These are phyloP conservation scores for Penium margaritaceum DNA, from an alignment of 139 green algal genomes.

Conservation along the genomic window DNA sequence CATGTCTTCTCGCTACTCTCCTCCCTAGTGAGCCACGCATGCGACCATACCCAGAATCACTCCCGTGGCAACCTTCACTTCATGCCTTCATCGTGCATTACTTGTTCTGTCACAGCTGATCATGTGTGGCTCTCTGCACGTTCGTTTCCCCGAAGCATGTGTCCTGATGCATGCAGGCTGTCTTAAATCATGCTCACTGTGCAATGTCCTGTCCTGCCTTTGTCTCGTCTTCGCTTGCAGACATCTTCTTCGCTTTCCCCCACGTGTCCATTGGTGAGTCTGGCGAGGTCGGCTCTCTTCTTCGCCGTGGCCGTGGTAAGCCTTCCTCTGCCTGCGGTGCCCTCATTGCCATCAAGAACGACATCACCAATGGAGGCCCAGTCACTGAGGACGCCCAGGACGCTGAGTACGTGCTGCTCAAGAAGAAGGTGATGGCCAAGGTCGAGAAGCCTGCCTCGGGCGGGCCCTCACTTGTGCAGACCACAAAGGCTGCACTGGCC, in stretches of 20 bases:
- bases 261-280: slow-evolving; percentile 72
- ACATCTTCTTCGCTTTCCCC: slow-evolving; percentile 85
- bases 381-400: slow-evolving; percentile 70
- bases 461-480: neutral
- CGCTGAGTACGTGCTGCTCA: slow-evolving; percentile 79
- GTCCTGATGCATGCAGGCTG: too few species aligned
- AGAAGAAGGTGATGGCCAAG: slow-evolving; percentile 65
- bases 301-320: slow-evolving; percentile 55
- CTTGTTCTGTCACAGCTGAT: too few species aligned
- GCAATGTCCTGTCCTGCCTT: too few species aligned
- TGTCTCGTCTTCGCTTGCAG: neutral
- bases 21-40: too few species aligned
- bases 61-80: too few species aligned
- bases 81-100: too few species aligned
- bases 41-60: too few species aligned
- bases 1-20: too few species aligned
- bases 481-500: neutral
- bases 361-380: slow-evolving; percentile 46
- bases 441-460: neutral
- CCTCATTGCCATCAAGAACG: slow-evolving; percentile 54
- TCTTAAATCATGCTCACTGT: too few species aligned
- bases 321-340: slow-evolving; percentile 71
- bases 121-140: too few species aligned
- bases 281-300: slow-evolving; percentile 58
- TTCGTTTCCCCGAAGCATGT: too few species aligned